Conservation (phyloP, 2,329 filamentous ascomycete genomes). For the Leptodontidium sp. region DNA sequence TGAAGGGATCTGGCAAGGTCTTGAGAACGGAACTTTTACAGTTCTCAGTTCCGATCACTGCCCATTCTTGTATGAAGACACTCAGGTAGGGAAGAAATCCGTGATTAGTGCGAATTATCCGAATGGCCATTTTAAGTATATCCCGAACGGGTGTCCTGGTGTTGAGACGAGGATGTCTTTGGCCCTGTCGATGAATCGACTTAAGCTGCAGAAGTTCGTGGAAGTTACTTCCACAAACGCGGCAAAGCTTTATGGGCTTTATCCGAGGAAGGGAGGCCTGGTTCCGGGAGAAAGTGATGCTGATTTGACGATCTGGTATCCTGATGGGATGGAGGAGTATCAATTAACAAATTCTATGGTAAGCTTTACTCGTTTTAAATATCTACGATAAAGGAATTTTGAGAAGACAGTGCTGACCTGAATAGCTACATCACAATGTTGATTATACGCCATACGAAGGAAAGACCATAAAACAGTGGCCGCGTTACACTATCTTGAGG, state of each 20-base stretch:
- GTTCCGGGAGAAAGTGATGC: slow-evolving; percentile 61
- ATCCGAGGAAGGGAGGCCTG: slow-evolving; percentile 58
- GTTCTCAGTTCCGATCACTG: slow-evolving; percentile 55
- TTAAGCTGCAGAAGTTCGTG: slow-evolving; percentile 59
- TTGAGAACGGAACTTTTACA: slow-evolving; percentile 61
- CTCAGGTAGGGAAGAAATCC: slow-evolving; percentile 56
- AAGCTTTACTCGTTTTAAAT: background rate
- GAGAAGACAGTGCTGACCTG: background rate
- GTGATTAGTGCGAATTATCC: slow-evolving; percentile 55
- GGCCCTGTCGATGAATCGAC: slow-evolving; percentile 49
- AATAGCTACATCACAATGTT: slow-evolving; percentile 65
- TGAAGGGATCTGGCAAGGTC: slow-evolving; percentile 58
- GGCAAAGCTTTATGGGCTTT: slow-evolving; percentile 65
- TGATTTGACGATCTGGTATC: slow-evolving; percentile 66
- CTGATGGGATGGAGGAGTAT: slow-evolving; percentile 54
- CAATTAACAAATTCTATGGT: slow-evolving; percentile 53
- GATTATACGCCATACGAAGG: slow-evolving; percentile 72
- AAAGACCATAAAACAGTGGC: slow-evolving; percentile 64
- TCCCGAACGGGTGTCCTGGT: slow-evolving; percentile 66
- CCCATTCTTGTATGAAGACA: slow-evolving; percentile 54
- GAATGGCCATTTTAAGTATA: slow-evolving; percentile 58
- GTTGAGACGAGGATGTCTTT: slow-evolving; percentile 64
- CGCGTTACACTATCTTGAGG: slow-evolving; percentile 65
- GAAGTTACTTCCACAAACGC: slow-evolving; percentile 62
- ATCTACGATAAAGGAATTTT: background rate